Evolutionary conservation across 108 stramenopile genomes (phyloP), one percentile per base, ranked within the genome.

Genomic region (Cylindrotheca fusiformis): DNA sequence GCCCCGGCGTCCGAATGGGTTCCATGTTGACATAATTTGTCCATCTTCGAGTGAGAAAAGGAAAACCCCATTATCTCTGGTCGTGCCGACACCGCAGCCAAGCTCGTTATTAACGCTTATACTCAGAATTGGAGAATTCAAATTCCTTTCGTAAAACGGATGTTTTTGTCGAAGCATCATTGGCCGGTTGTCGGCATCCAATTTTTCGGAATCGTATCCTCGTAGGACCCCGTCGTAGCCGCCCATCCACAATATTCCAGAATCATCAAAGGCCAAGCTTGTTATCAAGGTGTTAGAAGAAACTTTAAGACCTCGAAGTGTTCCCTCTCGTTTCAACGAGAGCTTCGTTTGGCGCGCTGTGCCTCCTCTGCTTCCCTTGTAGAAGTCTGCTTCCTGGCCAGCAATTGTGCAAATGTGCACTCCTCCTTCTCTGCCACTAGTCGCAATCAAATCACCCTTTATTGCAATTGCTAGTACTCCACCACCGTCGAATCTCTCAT

Each of bases 381-480:
- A 50, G 10, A 63, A 24, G 20, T 62, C 49, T 21, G 55, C 48
- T 64, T 64, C 70, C 14, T 52, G 28, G 10, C 70, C 70, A 2
- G 54, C 56, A 33, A 82, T 69, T 30, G 19, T 32, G 32, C 58
- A 58, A 28, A 80, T 33, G 22, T 81, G 79, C 17, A 80, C 76
- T 10, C 85, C 85, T 30, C 85, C 85, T 62, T 86, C 85, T 20
- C 85, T 52, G 21, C 85, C 85, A 25, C 76, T 24, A 55, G 74
- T 80, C 2, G 73, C 78, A 3, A 86, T 60, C 22, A 75, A 31
- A 65, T 78, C 71, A 25, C 63, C 73, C 22, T 63, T 59, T 58
- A 80, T 69, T 19, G 70, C 79, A 33, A 86, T 60, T 12, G 73
- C 76, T 31, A 81, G 57, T 0, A 78, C 73, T n/a, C 85, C 85